Evolutionary conservation across 805 yeast species (phyloP), one percentile per base, ranked within the genome.

Genomic region (Candida vaughaniae): DNA sequence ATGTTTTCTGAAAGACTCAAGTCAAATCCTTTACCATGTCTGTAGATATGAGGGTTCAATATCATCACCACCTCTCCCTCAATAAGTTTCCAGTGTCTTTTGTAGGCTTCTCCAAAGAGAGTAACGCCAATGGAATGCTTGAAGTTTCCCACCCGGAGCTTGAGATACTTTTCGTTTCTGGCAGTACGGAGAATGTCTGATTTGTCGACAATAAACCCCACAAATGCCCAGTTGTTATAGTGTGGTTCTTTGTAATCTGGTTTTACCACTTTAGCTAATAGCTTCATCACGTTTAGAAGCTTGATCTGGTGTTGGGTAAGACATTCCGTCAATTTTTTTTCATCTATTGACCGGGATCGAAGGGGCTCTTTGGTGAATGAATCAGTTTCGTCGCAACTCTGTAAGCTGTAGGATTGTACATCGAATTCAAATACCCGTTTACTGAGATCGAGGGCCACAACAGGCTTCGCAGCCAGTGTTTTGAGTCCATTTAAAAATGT

Each of bases 11-110:
- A 38, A 19, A 61, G 61, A 17, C 65, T 69, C 34, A 75, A 75
- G 25, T 67, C 73, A 2, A 89, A 56, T 3, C 73, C 64, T 15
- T 45, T 46, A 6, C 32, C 9, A 22, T 31, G 32, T 19, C 51
- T 54, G 39, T 46, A 55, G 5, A 88, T 64, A 1, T 62, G 64
- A 0, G 99, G 97, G 51, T 90, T 91, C 35, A 90, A 57, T 1
- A 91, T 53, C 0, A 83, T 84, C 8, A 90, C 58, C 0, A 90
- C 59, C 42, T 85, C 88, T 0, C 98, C 97, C 1, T 78, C 68
- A 35, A 78, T 65, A 2, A 89, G 51, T 45, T 84, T 87, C 80
- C 86, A 86, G 56, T 78, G 84, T 51, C 75, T 77, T 16, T 77
- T 75, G 43, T 82, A 82, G 4, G 88, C 85, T 12, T 69, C 62